Evolutionary conservation across 108 stramenopile species (phyloP), one percentile per base, ranked within the genome.

Genomic region (Cafeteria roenbergensis): DNA sequence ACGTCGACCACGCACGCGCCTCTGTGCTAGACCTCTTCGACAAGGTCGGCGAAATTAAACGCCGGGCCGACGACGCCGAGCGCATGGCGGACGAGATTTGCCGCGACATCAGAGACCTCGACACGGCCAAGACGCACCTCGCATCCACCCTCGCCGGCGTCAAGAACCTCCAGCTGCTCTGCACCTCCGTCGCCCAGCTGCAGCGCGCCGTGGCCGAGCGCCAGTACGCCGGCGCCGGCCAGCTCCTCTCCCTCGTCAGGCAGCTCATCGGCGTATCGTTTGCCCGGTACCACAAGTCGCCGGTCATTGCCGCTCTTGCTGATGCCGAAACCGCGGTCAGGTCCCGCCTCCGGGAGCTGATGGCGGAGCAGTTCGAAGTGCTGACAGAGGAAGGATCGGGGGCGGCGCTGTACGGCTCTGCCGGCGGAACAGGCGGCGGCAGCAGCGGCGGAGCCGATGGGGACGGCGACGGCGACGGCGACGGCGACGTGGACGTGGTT

Each of bases 141-240:
- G 89, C 91, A 56, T 75, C 80, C 22, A 94, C 94, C 22, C 95
- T 98, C 64, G 95, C 93, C 1, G 88, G 93, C 0, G 70, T 98
- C 34, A 94, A 95, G 65, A 72, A 89, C n/a, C 74, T 98, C 70
- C 97, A 98, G 77, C 95, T 98, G 97, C 71, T 98, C 30, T 68
- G 90, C 27, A 89, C 93, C 73, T 93, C 94, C 24, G 90, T 94
- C 27, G 87, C 88, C 57, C 89, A 91, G 63, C 76, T 98, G 48
- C 74, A 88, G n/a, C 58, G 71, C 67, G 77, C 85, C 33, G 84
- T 82, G 27, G 83, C 84, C 22, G 74, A 82, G 50, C 79, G 82
- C 0, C 80, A 91, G 55, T 94, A 93, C 77, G 68, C 76, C 26
- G 86, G 82, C 54, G 90, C 90, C 14, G 84, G 90, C 1, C 86